These are phyloP conservation scores for Mycothermus thermophilus DNA, from an alignment of 495 filamentous ascomycete genomes.

Conservation along the genomic window DNA sequence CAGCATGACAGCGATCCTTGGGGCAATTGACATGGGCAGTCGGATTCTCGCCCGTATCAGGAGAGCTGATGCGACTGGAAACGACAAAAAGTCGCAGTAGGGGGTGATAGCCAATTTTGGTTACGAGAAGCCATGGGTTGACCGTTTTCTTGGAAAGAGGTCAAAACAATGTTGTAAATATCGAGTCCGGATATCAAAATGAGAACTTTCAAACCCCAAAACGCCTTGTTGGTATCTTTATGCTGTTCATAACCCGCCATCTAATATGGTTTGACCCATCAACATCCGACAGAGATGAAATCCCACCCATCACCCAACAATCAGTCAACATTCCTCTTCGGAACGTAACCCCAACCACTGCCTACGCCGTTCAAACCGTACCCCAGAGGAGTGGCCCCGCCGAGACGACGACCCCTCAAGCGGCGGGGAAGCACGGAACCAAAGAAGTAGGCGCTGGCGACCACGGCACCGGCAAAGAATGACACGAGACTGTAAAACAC, in stretches of 20 bases:
- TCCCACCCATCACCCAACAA: not conserved
- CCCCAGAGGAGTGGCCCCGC: constrained; percentile 40
- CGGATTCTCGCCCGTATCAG: constrained; percentile 25
- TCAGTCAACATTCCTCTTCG: too few relatives aligned
- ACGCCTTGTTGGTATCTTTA: constrained; percentile 5
- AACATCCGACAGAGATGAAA: not conserved
- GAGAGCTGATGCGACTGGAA: constrained; percentile 18
- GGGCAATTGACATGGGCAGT: constrained; percentile 28
- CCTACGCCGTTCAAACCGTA: constrained; percentile 34
- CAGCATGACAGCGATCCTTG: constrained; percentile 21
- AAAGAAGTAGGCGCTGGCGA: constrained; percentile 47
- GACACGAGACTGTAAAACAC: constrained; percentile 49
- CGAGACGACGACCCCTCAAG: constrained; percentile 34
- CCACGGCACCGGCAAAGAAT: constrained; percentile 39
- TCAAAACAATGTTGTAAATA: too few relatives aligned
- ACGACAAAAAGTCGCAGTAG: not conserved
- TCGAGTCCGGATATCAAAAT: too few relatives aligned
- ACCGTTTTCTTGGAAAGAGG: too few relatives aligned
- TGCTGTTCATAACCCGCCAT: not conserved
- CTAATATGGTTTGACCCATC: too few relatives aligned
- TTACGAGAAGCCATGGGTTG: not conserved
- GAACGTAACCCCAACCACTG: constrained; percentile 43
- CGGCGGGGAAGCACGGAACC: constrained; percentile 45
- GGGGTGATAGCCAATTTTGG: not conserved
- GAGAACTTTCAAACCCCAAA: not conserved